Evolutionary conservation across 345 rosid genomes (phyloP).

Genomic region (Murraya paniculata): DNA sequence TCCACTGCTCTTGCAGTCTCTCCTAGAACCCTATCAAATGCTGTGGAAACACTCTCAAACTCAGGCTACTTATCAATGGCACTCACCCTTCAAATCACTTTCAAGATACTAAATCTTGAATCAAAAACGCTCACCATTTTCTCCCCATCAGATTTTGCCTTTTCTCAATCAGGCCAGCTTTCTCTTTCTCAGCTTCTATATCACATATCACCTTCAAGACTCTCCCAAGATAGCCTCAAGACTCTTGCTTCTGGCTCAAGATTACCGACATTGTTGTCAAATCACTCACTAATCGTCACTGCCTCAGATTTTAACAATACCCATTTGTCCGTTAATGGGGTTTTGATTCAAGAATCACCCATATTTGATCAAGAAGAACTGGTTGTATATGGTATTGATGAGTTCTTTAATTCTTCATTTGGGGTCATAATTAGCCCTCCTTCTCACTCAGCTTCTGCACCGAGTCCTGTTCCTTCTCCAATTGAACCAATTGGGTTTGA

Average conservation of each 20-base stretch:
- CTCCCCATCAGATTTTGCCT: constrained; percentile 37
- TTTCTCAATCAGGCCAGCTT: constrained; percentile 29
- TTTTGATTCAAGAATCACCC: constrained; percentile 28
- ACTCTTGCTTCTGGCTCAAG: constrained; percentile 26
- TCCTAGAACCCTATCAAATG: constrained; percentile 17
- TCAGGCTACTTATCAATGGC: constrained; percentile 48
- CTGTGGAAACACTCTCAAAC: constrained; percentile 30
- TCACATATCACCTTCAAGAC: constrained; percentile 34
- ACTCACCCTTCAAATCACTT: constrained; percentile 33
- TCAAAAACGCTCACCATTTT: constrained; percentile 35
- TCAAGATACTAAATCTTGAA: constrained; percentile 29
- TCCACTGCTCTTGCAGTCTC: constrained; percentile 17
- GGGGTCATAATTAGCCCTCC: neutral
- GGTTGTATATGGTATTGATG: constrained; percentile 32
- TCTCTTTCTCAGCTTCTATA: constrained; percentile 32
- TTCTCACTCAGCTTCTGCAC: constrained; percentile 4
- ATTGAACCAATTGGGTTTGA: neutral
- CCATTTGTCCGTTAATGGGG: constrained; percentile 24
- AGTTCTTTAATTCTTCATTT: constrained; percentile 25
- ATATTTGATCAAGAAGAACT: constrained; percentile 30
- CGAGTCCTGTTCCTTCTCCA: neutral
- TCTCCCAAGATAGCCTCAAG: constrained; percentile 25
- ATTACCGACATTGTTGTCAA: constrained; percentile 32
- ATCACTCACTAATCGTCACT: constrained; percentile 30
- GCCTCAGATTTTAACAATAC: constrained; percentile 1